Evolutionary conservation across 1,139 yeast genomes (phyloP).

Genomic region (Pichia sp.): DNA sequence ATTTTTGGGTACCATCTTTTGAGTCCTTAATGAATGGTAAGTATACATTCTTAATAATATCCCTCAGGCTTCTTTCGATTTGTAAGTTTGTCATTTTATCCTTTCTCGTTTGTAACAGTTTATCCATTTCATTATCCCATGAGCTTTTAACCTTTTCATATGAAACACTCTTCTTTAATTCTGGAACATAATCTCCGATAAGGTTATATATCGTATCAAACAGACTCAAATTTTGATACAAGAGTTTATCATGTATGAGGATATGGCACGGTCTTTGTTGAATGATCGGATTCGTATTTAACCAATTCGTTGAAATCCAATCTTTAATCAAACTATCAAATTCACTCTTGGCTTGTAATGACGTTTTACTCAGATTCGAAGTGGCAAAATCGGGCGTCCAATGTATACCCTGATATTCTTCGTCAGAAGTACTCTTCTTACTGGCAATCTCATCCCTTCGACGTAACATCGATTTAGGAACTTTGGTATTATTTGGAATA

Average conservation of each 20-base stretch:
- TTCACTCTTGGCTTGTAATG: conserved; percentile 21
- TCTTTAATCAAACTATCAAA: conserved; percentile 26
- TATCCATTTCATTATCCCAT: conserved; percentile 14
- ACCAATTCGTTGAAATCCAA: conserved; percentile 26
- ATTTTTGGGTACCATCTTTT: not conserved
- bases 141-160: not conserved
- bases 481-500: not conserved
- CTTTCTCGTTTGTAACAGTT: not conserved
- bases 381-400: conserved; percentile 14
- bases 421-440: not conserved
- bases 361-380: conserved; percentile 14
- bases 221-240: conserved; percentile 21
- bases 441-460: conserved; percentile 1
- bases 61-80: conserved; percentile 12
- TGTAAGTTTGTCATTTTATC: conserved; percentile 5
- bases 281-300: conserved; percentile 18
- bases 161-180: not conserved
- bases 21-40: conserved; percentile 9
- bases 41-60: conserved; percentile 16
- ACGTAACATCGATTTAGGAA: conserved; percentile 10
- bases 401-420: not conserved
- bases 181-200: not conserved
- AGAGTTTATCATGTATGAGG: conserved; percentile 27
- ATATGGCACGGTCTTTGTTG: conserved; percentile 26
- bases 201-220: conserved; percentile 16